Evolutionary conservation across 2,329 filamentous ascomycete genomes (phyloP).

Genomic region (Aspergillus caelatus): DNA sequence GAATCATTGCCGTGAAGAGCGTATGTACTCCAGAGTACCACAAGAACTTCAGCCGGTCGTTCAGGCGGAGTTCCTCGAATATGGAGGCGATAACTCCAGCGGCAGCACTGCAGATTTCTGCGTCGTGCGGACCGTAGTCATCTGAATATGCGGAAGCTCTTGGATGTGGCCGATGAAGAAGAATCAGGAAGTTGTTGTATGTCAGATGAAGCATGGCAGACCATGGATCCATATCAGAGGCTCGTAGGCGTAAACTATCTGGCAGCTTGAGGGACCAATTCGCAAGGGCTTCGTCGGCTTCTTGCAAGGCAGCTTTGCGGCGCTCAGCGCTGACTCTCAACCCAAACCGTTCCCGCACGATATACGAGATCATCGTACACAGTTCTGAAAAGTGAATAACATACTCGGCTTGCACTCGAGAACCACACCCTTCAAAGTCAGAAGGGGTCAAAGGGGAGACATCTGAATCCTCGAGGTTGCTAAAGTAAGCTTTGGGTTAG

Average conservation of each 20-base stretch:
- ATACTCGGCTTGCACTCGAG: slow-evolving; percentile 47
- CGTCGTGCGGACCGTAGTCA: slow-evolving; percentile 49
- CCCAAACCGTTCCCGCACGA: slow-evolving; percentile 47
- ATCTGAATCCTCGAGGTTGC: slow-evolving; percentile 56
- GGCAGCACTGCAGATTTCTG: slow-evolving; percentile 49
- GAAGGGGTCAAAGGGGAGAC: slow-evolving; percentile 47
- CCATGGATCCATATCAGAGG: slow-evolving; percentile 47
- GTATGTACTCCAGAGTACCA: slow-evolving; percentile 50
- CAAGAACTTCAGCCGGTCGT: slow-evolving; percentile 45
- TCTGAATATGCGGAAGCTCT: slow-evolving; percentile 47
- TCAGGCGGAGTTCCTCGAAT: slow-evolving; percentile 47
- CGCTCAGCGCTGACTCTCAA: slow-evolving; percentile 42
- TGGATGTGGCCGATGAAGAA: slow-evolving; percentile 49
- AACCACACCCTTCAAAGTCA: slow-evolving; percentile 53
- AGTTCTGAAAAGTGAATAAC: slow-evolving; percentile 54
- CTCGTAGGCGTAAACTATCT: slow-evolving; percentile 43
- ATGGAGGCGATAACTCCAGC: slow-evolving; percentile 50
- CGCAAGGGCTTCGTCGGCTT: slow-evolving; percentile 46
- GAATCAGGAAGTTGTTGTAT: slow-evolving; percentile 51
- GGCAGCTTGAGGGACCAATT: slow-evolving; percentile 47
- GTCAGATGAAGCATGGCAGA: slow-evolving; percentile 48
- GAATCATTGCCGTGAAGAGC: slow-evolving; percentile 51
- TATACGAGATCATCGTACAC: slow-evolving; percentile 54
- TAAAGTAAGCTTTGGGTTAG: slow-evolving; percentile 15
- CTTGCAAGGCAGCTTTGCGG: slow-evolving; percentile 44